Percentiles rank a stretch among this genome's conserved stretches.
Evolutionary conservation across 2,329 filamentous ascomycete genomes (phyloP).

Genomic region (Pyrenochaeta sp.): DNA sequence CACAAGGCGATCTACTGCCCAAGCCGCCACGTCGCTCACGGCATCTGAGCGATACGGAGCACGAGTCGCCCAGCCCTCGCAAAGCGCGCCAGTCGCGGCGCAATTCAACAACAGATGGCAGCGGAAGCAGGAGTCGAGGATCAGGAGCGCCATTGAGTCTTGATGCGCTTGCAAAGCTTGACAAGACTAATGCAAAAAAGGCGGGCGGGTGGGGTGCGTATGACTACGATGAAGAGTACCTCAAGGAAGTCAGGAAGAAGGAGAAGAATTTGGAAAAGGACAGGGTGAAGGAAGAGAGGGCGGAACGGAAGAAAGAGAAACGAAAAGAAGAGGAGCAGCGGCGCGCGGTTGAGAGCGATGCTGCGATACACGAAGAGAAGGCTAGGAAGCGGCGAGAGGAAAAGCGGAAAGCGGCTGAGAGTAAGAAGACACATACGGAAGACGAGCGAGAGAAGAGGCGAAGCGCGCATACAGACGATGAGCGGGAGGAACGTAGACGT

Average conservation of each 20-base stretch:
- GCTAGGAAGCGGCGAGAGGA: conserved; percentile 38
- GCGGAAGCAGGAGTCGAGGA: conserved; percentile 36
- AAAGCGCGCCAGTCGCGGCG: conserved; percentile 28
- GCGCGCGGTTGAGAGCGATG: conserved; percentile 31
- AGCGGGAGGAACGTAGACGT: conserved; percentile 39
- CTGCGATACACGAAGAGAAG: conserved; percentile 31
- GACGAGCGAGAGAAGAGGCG: conserved; percentile 34
- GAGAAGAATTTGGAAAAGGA: conserved; percentile 47
- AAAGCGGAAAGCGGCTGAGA: conserved; percentile 27
- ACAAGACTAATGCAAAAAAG: conserved; percentile 68
- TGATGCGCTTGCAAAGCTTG: conserved; percentile 71
- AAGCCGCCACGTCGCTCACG: conserved; percentile 26
- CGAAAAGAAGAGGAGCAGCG: conserved; percentile 43
- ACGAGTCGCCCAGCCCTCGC: conserved; percentile 36
- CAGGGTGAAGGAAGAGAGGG: conserved; percentile 40
- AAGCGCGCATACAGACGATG: conserved; percentile 38
- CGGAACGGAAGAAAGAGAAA: conserved; percentile 52
- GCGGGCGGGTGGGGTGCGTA: conserved; percentile 52
- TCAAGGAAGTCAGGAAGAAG: conserved; percentile 48
- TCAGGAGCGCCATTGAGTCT: conserved; percentile 54
- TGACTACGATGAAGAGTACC: conserved; percentile 51
- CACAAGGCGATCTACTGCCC: conserved; percentile 48
- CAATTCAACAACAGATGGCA: conserved; percentile 37
- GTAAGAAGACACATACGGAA: conserved; percentile 31
- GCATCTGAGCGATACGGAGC: conserved; percentile 43